A percentile compares a stretch with the other conserved stretches of the same genome.
These are phyloP conservation scores for Lasiosphaeriaceae sp. DNA, from an alignment of 495 filamentous ascomycete genomes.

Conservation along the genomic window DNA sequence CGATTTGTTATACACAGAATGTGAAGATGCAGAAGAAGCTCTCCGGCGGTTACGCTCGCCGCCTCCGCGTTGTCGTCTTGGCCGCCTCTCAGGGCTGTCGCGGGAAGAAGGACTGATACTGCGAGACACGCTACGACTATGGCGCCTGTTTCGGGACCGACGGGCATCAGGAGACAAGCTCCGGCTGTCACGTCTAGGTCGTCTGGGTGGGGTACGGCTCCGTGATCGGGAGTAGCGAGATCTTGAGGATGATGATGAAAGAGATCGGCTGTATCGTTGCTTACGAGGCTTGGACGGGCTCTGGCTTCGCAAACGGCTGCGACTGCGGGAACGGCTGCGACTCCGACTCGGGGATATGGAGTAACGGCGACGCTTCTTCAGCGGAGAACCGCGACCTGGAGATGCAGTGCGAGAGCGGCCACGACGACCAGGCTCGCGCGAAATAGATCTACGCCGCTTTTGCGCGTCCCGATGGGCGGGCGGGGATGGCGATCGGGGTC, in stretches of 20 bases:
- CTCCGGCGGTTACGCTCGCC: conserved; percentile 15
- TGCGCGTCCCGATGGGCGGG: conserved; percentile 29
- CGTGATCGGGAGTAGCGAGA: conserved; percentile 36
- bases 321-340: conserved; percentile 39
- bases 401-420: conserved; percentile 26
- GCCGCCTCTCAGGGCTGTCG: conserved; percentile 12
- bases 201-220: conserved; percentile 36
- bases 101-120: conserved; percentile 35
- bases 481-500: conserved; percentile 43
- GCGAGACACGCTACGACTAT: conserved; percentile 31
- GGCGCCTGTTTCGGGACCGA: conserved; percentile 17
- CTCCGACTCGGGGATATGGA: conserved; percentile 38
- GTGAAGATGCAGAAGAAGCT: conserved; percentile 46
- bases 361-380: conserved; percentile 31
- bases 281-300: conserved; percentile 15
- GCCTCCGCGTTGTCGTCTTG: conserved; percentile 14
- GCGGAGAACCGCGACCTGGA: conserved; percentile 25
- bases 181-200: conserved; percentile 38
- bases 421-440: conserved; percentile 16
- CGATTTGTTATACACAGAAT: conserved; percentile 45
- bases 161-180: conserved; percentile 36
- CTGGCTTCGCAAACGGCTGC: conserved; percentile 29
- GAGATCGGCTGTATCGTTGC: conserved; percentile 39
- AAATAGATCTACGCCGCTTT: conserved; percentile 43
- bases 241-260: conserved; percentile 36